Conservation (phyloP, 441 rosid species). For the Melastoma candidum region DNA sequence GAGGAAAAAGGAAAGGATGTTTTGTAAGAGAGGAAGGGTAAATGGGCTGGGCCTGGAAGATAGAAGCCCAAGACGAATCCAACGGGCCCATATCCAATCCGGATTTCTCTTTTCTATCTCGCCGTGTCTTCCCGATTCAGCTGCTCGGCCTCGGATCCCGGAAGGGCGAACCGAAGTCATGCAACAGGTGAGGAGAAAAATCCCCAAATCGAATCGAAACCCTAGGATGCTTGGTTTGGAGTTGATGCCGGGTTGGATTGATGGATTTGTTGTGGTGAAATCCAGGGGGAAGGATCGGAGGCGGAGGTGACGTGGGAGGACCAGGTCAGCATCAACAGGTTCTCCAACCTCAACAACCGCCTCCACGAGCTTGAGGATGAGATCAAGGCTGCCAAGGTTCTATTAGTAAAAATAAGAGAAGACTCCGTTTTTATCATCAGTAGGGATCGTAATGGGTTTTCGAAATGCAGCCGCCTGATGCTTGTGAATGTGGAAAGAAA, state of each 20-base stretch:
- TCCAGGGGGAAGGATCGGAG: slow-evolving; percentile 61
- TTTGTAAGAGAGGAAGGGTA: too few relatives aligned
- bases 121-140: not conserved
- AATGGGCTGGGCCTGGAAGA: too few relatives aligned
- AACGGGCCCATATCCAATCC: too few relatives aligned
- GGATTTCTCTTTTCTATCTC: slow-evolving; percentile 17
- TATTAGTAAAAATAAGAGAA: slow-evolving; percentile 4
- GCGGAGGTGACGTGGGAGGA: slow-evolving; percentile 92
- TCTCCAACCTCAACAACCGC: slow-evolving; percentile 69
- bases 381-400: slow-evolving; percentile 62
- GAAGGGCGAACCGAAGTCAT: not conserved
- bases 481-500: too few relatives aligned
- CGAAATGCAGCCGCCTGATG: too few relatives aligned
- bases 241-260: not conserved
- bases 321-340: slow-evolving; percentile 83
- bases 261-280: slow-evolving; percentile 4
- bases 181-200: slow-evolving; percentile 6
- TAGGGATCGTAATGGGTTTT: not conserved
- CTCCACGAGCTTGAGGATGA: slow-evolving; percentile 82
- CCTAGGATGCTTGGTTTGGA: not conserved
- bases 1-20: too few relatives aligned
- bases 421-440: not conserved
- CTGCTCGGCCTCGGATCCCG: not conserved
- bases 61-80: too few relatives aligned
- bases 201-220: not conserved